phyloP scores from a whole-genome alignment of 1,139 yeast species.

The Hanseniaspora uvarum region DNA sequence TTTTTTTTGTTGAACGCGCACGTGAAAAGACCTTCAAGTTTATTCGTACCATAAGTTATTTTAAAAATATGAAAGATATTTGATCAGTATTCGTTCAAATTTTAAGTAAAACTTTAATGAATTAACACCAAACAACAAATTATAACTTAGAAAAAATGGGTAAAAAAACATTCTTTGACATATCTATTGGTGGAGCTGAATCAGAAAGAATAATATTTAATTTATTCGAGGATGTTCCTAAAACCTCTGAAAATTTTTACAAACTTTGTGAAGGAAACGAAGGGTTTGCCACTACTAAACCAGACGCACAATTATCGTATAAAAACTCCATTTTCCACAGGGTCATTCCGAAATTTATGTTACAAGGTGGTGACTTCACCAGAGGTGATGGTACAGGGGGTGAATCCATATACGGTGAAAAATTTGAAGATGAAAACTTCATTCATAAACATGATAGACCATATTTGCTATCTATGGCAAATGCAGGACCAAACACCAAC shows the following conservation, averaged over 20 bases:
- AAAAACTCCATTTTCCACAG: conserved; percentile 83
- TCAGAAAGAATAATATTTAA: conserved; percentile 71
- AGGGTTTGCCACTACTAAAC: conserved; percentile 46
- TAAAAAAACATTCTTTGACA: conserved; percentile 58
- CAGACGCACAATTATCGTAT: conserved; percentile 58
- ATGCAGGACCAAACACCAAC: conserved; percentile 89
- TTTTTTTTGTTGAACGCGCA: neutral
- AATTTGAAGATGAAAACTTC: conserved; percentile 89
- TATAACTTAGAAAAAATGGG: neutral
- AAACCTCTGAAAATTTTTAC: conserved; percentile 86
- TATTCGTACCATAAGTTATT: neutral
- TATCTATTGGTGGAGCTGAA: conserved; percentile 53
- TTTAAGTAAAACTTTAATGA: too few relatives aligned
- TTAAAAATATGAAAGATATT: neutral
- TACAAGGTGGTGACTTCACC: conserved; percentile 96
- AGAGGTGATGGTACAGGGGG: conserved; percentile 88
- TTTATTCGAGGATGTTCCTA: conserved; percentile 75
- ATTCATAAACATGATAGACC: conserved; percentile 67
- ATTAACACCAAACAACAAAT: neutral
- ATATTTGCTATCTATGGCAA: conserved; percentile 88
- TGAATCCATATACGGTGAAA: conserved; percentile 88
- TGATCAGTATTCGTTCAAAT: neutral
- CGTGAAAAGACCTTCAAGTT: too few relatives aligned
- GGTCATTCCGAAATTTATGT: conserved; percentile 82
- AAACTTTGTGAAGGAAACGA: conserved; percentile 85